Conservation (phyloP, 1,284 basidiomycete species). For the Stereum hirsutum region DNA sequence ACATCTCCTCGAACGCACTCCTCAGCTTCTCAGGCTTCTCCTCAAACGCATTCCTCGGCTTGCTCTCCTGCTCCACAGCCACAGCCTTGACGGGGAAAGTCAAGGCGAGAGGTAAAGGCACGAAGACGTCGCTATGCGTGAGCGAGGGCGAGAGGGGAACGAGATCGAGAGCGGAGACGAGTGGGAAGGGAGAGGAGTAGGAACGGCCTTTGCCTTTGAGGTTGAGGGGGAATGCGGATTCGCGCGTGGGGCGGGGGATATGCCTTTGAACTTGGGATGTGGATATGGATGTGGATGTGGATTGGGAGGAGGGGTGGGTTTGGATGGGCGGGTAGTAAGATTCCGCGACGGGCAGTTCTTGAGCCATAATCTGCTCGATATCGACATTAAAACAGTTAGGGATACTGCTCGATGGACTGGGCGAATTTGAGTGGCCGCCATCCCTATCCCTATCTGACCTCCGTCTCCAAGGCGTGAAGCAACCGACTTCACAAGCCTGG, state of each 20-base stretch:
- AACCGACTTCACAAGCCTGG: slow-evolving; percentile 23
- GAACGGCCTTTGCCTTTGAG: slow-evolving; percentile 48
- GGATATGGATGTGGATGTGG: slow-evolving; percentile 5
- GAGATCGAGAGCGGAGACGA: slow-evolving; percentile 42
- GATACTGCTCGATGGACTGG: slow-evolving; percentile 13
- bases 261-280: too few species aligned
- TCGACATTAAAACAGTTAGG: slow-evolving; percentile 20
- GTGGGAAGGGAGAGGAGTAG: slow-evolving; percentile 52
- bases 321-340: neutral
- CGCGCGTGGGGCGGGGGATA: too few species aligned
- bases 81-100: slow-evolving; percentile 42
- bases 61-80: slow-evolving; percentile 30
- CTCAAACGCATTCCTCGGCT: too few species aligned
- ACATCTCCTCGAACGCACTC: slow-evolving; percentile 49
- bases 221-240: slow-evolving; percentile 13
- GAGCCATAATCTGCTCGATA: slow-evolving; percentile 14
- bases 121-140: too few species aligned
- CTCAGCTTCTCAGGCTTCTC: too few species aligned
- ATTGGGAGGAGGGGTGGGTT: neutral
- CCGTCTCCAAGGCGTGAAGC: slow-evolving; percentile 34
- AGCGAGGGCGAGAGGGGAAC: slow-evolving; percentile 24
- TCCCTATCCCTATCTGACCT: too few species aligned
- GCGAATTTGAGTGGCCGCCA: slow-evolving; percentile 23
- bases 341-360: neutral
- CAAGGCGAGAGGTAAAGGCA: too few species aligned